phyloP scores from a whole-genome alignment of 257 asterid genomes.

The Eustoma russellianum region DNA sequence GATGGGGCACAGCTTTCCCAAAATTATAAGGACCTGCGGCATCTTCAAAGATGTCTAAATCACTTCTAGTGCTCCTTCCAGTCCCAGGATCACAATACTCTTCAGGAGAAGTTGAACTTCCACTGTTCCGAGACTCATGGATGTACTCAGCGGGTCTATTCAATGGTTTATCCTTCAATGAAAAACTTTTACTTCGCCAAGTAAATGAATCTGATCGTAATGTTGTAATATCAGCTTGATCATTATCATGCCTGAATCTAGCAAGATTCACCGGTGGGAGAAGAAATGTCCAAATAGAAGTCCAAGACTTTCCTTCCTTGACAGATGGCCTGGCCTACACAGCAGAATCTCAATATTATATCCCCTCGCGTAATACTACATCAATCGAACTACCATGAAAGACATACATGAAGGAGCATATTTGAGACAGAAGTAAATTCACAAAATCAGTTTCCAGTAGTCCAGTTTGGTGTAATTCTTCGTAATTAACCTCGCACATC shows the following conservation, averaged over 20 bases:
- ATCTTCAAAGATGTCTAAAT: conserved; percentile 60
- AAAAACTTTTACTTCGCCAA: conserved; percentile 68
- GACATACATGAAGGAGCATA: too few species aligned
- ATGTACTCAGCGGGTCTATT: conserved; percentile 37
- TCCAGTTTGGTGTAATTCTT: too few species aligned
- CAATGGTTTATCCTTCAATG: conserved; percentile 56
- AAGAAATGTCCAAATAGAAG: conserved; percentile 47
- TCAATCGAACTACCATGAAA: too few species aligned
- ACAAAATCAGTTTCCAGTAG: too few species aligned
- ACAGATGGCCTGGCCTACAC: conserved; percentile 53
- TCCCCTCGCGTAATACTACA: background rate
- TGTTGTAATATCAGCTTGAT: conserved; percentile 28
- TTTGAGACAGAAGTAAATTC: too few species aligned
- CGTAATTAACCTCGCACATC: too few species aligned
- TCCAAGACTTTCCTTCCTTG: conserved; percentile 47
- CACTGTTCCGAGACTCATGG: conserved; percentile 15
- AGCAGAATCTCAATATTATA: conserved; percentile 25
- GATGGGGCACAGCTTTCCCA: conserved; percentile 44
- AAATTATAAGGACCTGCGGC: conserved; percentile 35
- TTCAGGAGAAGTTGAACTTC: conserved; percentile 11
- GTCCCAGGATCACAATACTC: conserved; percentile 45
- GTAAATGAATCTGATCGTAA: conserved; percentile 44
- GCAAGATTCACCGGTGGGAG: conserved; percentile 56
- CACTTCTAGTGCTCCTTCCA: conserved; percentile 43
- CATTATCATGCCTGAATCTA: conserved; percentile 30